A percentile compares a stretch with the other conserved stretches of the same genome.
phyloP scores from a whole-genome alignment of 148 eudicot species.

The Fagopyrum homotropicum region DNA sequence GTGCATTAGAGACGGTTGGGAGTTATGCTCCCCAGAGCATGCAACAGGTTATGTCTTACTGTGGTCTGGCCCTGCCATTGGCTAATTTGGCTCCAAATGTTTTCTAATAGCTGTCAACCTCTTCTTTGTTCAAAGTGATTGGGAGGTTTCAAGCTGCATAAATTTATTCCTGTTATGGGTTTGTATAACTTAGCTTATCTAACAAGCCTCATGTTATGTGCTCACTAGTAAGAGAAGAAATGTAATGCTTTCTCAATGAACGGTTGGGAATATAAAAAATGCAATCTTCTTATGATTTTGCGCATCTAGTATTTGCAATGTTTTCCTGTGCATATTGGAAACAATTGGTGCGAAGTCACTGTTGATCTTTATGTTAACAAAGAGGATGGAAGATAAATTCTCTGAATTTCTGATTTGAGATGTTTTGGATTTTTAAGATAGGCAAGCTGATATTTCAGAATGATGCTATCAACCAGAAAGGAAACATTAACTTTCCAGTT shows the following conservation, averaged over 20 bases:
- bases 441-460: background rate
- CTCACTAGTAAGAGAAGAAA: background rate
- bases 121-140: background rate
- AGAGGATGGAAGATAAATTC: background rate
- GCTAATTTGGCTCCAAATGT: background rate
- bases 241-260: background rate
- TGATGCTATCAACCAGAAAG: background rate
- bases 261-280: background rate
- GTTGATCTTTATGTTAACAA: background rate
- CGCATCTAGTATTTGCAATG: background rate
- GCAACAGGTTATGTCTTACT: constrained; percentile 50
- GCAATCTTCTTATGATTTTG: background rate
- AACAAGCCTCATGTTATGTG: background rate
- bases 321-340: background rate
- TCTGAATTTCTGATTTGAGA: background rate
- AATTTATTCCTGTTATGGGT: background rate
- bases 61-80: background rate
- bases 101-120: background rate
- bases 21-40: constrained; percentile 72
- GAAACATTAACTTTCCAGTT: background rate
- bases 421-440: background rate
- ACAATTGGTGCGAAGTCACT: background rate
- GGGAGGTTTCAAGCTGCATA: background rate
- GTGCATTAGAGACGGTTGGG: constrained; percentile 93
- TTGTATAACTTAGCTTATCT: background rate